These are phyloP conservation scores for Claviceps quebecensis DNA, from an alignment of 2,329 filamentous ascomycete species.

Conservation along the genomic window DNA sequence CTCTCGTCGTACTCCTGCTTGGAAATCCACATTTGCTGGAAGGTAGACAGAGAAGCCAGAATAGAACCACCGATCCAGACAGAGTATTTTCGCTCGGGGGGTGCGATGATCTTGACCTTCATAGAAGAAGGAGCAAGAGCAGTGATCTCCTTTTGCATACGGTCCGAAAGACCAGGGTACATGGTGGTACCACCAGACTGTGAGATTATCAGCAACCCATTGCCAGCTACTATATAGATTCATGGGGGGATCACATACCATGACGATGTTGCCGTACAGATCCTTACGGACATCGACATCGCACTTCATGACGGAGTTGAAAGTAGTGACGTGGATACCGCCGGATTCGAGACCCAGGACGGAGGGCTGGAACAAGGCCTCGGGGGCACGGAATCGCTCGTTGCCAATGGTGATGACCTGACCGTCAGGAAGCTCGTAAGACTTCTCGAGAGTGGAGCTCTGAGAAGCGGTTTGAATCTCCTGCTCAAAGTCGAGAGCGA, in stretches of 20 bases:
- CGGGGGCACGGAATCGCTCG: constrained; percentile 98
- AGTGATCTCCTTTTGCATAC: constrained; percentile 99
- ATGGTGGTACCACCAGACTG: constrained; percentile 99
- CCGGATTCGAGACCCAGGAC: constrained; percentile 96
- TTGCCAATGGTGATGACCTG: constrained; percentile 99
- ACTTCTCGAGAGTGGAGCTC: constrained; percentile 98
- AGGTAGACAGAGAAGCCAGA: constrained; percentile 96
- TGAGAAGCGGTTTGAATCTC: constrained; percentile 99
- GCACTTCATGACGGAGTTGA: constrained; percentile 99
- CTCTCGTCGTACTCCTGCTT: constrained; percentile 99
- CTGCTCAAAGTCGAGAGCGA: constrained; percentile 99
- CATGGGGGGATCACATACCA: constrained; percentile 49
- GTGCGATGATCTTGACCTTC: constrained; percentile 99
- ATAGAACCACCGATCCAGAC: constrained; percentile 99
- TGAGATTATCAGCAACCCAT: constrained; percentile 12
- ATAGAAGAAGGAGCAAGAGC: constrained; percentile 97
- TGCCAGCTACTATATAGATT: not conserved
- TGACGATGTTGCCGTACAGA: constrained; percentile 99
- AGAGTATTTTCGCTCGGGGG: constrained; percentile 99
- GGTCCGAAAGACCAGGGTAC: constrained; percentile 99
- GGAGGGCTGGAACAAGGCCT: constrained; percentile 98
- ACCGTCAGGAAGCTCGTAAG: constrained; percentile 98
- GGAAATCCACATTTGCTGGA: constrained; percentile 99
- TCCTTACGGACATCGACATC: constrained; percentile 99
- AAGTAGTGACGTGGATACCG: constrained; percentile 98